Percentiles rank a stretch among this genome's conserved stretches.
Conservation (phyloP, 1,284 basidiomycete genomes). For the Ganoderma meredithae region DNA sequence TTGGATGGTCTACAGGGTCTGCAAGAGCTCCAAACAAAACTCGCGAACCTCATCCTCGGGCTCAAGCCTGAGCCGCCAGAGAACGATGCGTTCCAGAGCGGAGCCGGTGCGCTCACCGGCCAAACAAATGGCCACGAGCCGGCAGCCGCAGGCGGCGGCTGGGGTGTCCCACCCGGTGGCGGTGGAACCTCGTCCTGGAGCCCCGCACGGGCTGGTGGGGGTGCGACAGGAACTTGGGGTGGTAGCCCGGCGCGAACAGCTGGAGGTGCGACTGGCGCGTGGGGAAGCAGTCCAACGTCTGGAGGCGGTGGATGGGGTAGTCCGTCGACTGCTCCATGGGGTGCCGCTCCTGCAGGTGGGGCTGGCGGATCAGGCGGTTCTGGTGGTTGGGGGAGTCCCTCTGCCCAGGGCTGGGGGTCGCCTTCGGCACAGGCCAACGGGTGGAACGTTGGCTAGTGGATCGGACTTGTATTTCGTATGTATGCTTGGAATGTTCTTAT, state of each 20-base stretch:
- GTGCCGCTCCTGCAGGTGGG: conserved; percentile 9
- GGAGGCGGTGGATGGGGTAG: conserved; percentile 27
- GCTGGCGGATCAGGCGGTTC: conserved; percentile 9
- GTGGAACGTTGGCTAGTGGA: conserved; percentile 42
- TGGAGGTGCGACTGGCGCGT: conserved; percentile 16
- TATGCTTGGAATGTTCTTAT: conserved; percentile 12
- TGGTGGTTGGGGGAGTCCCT: conserved; percentile 36
- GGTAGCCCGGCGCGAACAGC: conserved; percentile 19
- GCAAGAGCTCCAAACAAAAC: conserved; percentile 81
- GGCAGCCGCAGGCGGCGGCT: conserved; percentile 25
- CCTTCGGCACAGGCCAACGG: conserved; percentile 53
- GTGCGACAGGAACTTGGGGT: conserved; percentile 13
- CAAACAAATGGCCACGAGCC: conserved; percentile 35
- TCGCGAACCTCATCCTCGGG: conserved; percentile 81
- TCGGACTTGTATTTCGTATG: conserved; percentile 19
- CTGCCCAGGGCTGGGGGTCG: conserved; percentile 34
- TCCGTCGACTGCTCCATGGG: conserved; percentile 7
- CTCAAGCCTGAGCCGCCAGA: conserved; percentile 70
- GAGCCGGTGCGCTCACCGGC: conserved; percentile 21
- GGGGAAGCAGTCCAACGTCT: conserved; percentile 18
- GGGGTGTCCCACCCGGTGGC: conserved; percentile 32
- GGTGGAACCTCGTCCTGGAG: conserved; percentile 26
- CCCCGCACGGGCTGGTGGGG: conserved; percentile 21
- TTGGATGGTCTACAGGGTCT: conserved; percentile 65
- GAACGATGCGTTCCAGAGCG: conserved; percentile 46